Conservation (phyloP, 2,329 filamentous ascomycete species). For the Pseudogymnoascus sp. region DNA sequence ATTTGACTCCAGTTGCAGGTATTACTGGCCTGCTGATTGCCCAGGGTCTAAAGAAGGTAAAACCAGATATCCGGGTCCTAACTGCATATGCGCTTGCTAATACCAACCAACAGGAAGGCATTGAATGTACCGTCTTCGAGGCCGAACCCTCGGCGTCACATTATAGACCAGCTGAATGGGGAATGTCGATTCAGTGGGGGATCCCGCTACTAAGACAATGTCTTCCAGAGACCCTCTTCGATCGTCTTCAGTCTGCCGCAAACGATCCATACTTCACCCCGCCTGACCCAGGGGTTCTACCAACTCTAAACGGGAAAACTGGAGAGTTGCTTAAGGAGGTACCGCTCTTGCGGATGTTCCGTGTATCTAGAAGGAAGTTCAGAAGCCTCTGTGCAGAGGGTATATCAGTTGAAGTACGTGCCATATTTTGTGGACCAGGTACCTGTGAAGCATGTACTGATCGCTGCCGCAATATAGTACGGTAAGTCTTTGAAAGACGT, state of each 20-base stretch:
- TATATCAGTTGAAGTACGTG: neutral
- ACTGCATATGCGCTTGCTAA: neutral
- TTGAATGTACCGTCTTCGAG: constrained; percentile 14
- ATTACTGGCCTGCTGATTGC: constrained; percentile 36
- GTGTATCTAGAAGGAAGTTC: constrained; percentile 12
- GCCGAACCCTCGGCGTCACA: neutral
- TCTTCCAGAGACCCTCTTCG: neutral
- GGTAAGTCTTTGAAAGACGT: constrained; percentile 31
- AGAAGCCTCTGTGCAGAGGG: constrained; percentile 15
- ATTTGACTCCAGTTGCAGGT: constrained; percentile 23
- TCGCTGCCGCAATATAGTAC: neutral
- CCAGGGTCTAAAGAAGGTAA: constrained; percentile 35
- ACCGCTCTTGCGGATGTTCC: constrained; percentile 8
- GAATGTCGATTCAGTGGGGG: constrained; percentile 12
- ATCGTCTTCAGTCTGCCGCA: neutral
- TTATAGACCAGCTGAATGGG: constrained; percentile 13
- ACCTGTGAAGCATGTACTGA: neutral
- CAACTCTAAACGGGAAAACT: constrained; percentile 4
- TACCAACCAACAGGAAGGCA: neutral
- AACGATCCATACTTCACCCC: neutral
- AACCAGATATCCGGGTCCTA: neutral
- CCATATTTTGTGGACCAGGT: neutral
- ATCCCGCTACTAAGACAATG: constrained; percentile 9
- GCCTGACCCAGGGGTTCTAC: neutral
- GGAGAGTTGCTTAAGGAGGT: constrained; percentile 9